Conservation (phyloP, 2,329 filamentous ascomycete genomes). For the Colletotrichum paranaense region DNA sequence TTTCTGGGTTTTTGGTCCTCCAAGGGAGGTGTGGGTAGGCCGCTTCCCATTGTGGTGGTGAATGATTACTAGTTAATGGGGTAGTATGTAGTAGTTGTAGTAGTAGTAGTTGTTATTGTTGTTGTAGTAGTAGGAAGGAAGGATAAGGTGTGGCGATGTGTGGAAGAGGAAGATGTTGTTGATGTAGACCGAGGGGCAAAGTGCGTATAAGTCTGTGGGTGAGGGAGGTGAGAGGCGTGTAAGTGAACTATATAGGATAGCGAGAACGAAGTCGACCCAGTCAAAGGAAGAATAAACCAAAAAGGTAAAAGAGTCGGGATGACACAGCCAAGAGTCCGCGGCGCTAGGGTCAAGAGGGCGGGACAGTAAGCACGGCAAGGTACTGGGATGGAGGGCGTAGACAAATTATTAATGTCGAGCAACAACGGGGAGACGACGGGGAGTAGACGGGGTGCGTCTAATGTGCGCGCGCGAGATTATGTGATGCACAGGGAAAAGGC, state of each 20-base stretch:
- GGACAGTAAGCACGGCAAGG: constrained; percentile 31
- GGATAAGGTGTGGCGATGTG: constrained; percentile 1
- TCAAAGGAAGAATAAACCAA: constrained; percentile 19
- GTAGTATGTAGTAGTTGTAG: not conserved
- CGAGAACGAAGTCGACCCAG: constrained; percentile 27
- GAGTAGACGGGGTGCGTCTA: constrained; percentile 32
- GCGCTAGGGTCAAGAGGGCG: constrained; percentile 21
- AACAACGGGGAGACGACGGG: constrained; percentile 8
- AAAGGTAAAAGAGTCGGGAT: constrained; percentile 32
- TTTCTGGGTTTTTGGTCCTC: constrained; percentile 59
- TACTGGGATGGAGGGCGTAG: constrained; percentile 30
- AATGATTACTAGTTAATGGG: constrained; percentile 5
- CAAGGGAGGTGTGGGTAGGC: constrained; percentile 64
- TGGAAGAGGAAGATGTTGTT: not conserved
- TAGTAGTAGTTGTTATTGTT: not conserved
- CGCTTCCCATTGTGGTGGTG: constrained; percentile 56
- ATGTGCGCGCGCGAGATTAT: constrained; percentile 35
- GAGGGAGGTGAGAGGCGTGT: constrained; percentile 19
- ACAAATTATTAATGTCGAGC: constrained; percentile 36
- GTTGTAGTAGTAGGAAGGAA: not conserved
- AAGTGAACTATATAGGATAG: constrained; percentile 31
- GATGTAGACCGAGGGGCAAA: constrained; percentile 28
- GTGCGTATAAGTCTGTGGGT: constrained; percentile 20
- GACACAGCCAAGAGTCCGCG: constrained; percentile 34
- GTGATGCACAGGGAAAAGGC: constrained; percentile 15